Percentiles rank a stretch among this genome's conserved stretches.
These are phyloP conservation scores for Spinellus fusiger DNA, from an alignment of 192 early-diverging fungal genomes.

Conservation along the genomic window DNA sequence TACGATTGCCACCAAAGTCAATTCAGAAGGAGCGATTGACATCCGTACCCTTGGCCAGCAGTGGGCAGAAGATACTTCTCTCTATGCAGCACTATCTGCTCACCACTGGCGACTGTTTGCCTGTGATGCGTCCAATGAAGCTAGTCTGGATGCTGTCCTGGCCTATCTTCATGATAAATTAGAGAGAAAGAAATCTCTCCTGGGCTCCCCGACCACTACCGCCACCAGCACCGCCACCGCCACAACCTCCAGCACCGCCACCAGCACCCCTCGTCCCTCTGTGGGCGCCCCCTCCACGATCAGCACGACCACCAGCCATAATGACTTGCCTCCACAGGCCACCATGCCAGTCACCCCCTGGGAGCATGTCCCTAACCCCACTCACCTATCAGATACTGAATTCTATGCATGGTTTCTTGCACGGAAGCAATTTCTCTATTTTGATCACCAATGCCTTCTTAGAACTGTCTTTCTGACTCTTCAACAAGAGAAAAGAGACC, in stretches of 20 bases:
- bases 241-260: not conserved
- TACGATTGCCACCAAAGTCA: slow-evolving; percentile 25
- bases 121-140: slow-evolving; percentile 11
- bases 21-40: slow-evolving; percentile 9
- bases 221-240: too few species aligned
- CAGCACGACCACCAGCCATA: not conserved
- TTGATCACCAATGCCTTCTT: slow-evolving; percentile 22
- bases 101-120: slow-evolving; percentile 30
- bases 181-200: not conserved
- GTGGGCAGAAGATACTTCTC: slow-evolving; percentile 17
- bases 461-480: slow-evolving; percentile 19
- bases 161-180: slow-evolving; percentile 16
- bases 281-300: not conserved
- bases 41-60: slow-evolving; percentile 22
- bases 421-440: slow-evolving; percentile 16
- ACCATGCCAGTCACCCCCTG: slow-evolving; percentile 21
- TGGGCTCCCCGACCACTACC: too few species aligned
- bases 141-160: slow-evolving; percentile 14
- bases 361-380: slow-evolving; percentile 27
- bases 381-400: slow-evolving; percentile 20
- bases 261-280: slow-evolving; percentile 2
- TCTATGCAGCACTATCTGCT: slow-evolving; percentile 7
- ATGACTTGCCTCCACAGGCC: slow-evolving; percentile 6
- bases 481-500: slow-evolving; percentile 6
- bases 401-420: slow-evolving; percentile 17